These are phyloP conservation scores for Chlamydomonas incerta DNA, from an alignment of 139 green algal genomes.

Conservation along the genomic window DNA sequence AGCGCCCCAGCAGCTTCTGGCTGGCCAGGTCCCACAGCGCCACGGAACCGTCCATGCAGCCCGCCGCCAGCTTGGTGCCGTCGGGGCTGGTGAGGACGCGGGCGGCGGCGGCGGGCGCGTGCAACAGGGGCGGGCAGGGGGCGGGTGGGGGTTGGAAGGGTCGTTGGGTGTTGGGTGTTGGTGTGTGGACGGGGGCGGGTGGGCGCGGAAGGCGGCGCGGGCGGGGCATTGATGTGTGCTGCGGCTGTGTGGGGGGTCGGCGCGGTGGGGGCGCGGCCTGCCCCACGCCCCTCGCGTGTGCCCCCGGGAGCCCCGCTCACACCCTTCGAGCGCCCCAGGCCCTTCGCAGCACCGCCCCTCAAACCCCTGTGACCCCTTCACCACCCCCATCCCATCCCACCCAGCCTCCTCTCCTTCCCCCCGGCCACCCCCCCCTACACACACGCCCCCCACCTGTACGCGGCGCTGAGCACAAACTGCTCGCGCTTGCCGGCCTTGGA, in stretches of 20 bases:
- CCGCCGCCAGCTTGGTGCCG: slow-evolving; percentile 74
- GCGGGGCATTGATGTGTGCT: too few species aligned
- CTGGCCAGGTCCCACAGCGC: slow-evolving; percentile 77
- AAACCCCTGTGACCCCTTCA: too few species aligned
- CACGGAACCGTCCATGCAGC: slow-evolving; percentile 84
- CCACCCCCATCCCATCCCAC: too few species aligned
- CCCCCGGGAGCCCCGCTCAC: too few species aligned
- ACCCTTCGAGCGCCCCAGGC: too few species aligned
- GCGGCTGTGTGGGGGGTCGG: too few species aligned
- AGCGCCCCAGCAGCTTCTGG: slow-evolving; percentile 70
- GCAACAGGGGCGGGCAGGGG: not conserved
- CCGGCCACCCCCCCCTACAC: too few species aligned
- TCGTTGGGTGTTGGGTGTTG: not conserved
- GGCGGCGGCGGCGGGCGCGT: slow-evolving; percentile 17
- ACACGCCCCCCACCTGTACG: slow-evolving; percentile 5
- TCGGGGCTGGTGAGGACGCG: slow-evolving; percentile 58
- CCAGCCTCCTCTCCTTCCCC: too few species aligned
- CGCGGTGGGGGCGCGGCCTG: too few species aligned
- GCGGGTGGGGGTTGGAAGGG: too few species aligned
- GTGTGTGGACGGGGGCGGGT: not conserved
- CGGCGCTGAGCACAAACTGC: slow-evolving; percentile 39
- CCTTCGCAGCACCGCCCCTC: too few species aligned
- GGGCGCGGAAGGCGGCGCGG: not conserved
- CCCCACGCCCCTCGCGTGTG: too few species aligned
- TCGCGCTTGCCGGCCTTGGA: slow-evolving; percentile 42